phyloP scores from a whole-genome alignment of 2,329 filamentous ascomycete genomes.

The Fusarium subtropicale region DNA sequence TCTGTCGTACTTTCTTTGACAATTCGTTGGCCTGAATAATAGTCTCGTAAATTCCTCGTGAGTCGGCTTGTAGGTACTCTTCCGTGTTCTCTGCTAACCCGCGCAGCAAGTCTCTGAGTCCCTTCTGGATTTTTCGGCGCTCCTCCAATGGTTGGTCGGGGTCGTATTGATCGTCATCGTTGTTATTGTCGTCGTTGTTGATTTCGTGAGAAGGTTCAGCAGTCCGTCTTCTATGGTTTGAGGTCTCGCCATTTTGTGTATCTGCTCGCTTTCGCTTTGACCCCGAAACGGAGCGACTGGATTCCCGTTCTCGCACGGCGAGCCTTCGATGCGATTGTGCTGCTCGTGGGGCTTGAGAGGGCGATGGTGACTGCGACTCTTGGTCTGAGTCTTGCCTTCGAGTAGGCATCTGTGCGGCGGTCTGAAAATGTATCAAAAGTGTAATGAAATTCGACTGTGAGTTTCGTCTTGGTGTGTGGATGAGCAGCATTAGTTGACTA shows the following conservation, averaged over 20 bases:
- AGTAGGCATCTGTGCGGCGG: slow-evolving; percentile 44
- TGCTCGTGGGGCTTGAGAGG: slow-evolving; percentile 35
- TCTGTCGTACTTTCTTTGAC: slow-evolving; percentile 81
- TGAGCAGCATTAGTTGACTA: not conserved
- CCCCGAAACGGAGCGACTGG: slow-evolving; percentile 38
- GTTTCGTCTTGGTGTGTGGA: not conserved
- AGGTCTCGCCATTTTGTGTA: slow-evolving; percentile 39
- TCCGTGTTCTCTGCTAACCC: slow-evolving; percentile 74
- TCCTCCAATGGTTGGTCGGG: slow-evolving; percentile 83
- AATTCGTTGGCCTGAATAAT: slow-evolving; percentile 74
- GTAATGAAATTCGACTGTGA: not conserved
- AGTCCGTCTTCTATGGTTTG: slow-evolving; percentile 45
- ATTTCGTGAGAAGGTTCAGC: slow-evolving; percentile 36
- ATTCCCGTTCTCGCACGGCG: slow-evolving; percentile 45
- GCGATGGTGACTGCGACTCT: slow-evolving; percentile 40
- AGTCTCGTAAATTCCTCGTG: slow-evolving; percentile 72
- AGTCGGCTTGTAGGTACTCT: slow-evolving; percentile 75
- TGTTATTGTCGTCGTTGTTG: slow-evolving; percentile 31
- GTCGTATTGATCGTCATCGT: slow-evolving; percentile 70
- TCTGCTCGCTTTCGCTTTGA: slow-evolving; percentile 51
- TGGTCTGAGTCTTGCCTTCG: slow-evolving; percentile 37
- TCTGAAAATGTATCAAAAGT: not conserved
- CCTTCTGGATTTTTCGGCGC: slow-evolving; percentile 76
- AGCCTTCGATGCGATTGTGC: slow-evolving; percentile 40
- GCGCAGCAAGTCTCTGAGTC: slow-evolving; percentile 75